Percentiles rank a stretch among this genome's conserved stretches.
Evolutionary conservation across 306 rosid species (phyloP).

Genomic region (Pyrus betulifolia): DNA sequence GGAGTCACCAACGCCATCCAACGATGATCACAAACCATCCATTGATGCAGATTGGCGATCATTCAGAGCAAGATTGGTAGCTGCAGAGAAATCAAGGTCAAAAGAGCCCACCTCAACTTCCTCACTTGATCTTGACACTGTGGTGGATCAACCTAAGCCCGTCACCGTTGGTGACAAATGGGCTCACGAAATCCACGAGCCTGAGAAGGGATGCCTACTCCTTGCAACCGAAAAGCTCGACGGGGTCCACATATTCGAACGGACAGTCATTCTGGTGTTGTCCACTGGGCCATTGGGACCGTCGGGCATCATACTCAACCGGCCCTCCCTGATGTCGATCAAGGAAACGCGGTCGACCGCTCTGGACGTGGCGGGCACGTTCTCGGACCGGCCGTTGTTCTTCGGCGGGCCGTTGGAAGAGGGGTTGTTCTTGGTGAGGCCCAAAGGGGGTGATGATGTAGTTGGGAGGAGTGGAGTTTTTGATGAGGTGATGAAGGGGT

Average conservation of each 20-base stretch:
- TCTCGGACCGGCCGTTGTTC: conserved; percentile 60
- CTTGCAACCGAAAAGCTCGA: conserved; percentile 73
- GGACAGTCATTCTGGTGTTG: conserved; percentile 63
- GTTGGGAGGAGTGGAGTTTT: conserved; percentile 64
- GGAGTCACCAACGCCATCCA: conserved; percentile 36
- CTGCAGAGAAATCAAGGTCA: conserved; percentile 33
- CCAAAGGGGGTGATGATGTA: conserved; percentile 27
- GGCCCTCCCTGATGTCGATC: conserved; percentile 83
- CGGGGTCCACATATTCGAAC: conserved; percentile 81
- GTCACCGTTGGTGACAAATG: conserved; percentile 62
- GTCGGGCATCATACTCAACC: conserved; percentile 64
- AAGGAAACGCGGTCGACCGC: conserved; percentile 73
- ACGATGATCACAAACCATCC: conserved; percentile 27
- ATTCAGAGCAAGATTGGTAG: conserved; percentile 79
- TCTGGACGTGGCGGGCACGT: conserved; percentile 50
- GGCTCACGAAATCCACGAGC: conserved; percentile 78
- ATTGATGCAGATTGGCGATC: conserved; percentile 62
- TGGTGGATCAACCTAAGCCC: conserved; percentile 32
- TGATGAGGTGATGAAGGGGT: conserved; percentile 76
- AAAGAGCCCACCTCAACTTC: conserved; percentile 21
- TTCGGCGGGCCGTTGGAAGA: conserved; percentile 89
- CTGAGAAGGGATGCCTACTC: conserved; percentile 84
- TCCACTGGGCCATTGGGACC: conserved; percentile 68
- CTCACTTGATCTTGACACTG: conserved; percentile 36
- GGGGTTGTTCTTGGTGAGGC: conserved; percentile 62